Evolutionary conservation across 805 yeast species (phyloP), one percentile per base, ranked within the genome.

Genomic region (Saturnispora dispora): DNA sequence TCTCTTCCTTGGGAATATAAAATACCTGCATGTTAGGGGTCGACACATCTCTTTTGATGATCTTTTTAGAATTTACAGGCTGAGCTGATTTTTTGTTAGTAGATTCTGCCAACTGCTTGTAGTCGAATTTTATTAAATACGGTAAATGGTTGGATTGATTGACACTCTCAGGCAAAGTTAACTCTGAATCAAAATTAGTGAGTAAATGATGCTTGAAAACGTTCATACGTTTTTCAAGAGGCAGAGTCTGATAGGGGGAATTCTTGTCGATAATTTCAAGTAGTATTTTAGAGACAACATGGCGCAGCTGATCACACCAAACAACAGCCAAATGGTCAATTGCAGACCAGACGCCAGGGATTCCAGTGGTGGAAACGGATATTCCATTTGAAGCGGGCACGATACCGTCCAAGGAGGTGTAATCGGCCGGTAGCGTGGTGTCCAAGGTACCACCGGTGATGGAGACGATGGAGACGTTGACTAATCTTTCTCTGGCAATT

Each of bases 301-400:
- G 72, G 48, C 97, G 75, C 37, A 90, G 68, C 64, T 91, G 97
- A 54, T 82, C 86, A 67, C 99, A 91, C 99, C 99, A 91, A 2
- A 91, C 96, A 46, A 93, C 82, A 0, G 98, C 97, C 56, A 88
- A 74, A 68, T 91, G 99, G 65, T 91, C 98, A 40, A 89, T 82
- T 1, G 96, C 85, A 0, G 96, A 82, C 96, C 97, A 91, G 1
- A 91, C 96, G 2, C 75, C 76, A 0, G 96, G 96, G 10, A 91
- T 84, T 1, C 96, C 90, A 0, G 93, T 82, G 0, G 96, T 79
- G 58, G 80, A 87, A 0, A 84, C 86, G 0, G 95, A 81, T 54
- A 91, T 82, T 0, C 97, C 97, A 59, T 91, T 79, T 0, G 78
- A 56, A 1, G 75, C 72, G 0, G 96, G 96, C 0, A 89, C 73